Evolutionary conservation across 495 filamentous ascomycete species (phyloP), one percentile per base, ranked within the genome.

Genomic region (Corynascus novoguineensis): DNA sequence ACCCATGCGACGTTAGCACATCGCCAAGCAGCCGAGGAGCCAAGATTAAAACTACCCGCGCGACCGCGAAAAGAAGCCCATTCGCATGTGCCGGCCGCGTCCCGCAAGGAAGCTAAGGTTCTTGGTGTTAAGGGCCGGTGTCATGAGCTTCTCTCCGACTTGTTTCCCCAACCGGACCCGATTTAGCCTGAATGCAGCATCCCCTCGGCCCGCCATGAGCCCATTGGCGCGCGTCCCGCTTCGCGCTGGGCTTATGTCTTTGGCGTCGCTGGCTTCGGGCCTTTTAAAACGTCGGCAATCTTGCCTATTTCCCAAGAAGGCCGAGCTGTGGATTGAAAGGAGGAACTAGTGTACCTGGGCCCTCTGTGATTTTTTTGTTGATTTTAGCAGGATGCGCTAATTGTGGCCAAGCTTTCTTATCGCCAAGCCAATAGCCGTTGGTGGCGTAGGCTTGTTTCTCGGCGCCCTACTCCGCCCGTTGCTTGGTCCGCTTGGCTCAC

Each of bases 111-210:
- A 24, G 9, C 24, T 35, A 50, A 37, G 17, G 29, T 19, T 25
- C 42, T 38, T 12, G 35, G 35, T 14, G 35, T 38, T 14, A 51
- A 38, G 45, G 17, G 45, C 27, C 45, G 14, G 31, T 5, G 6
- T 32, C 44, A 10, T 5, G 1, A 8, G 27, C 27, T 22, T 46
- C 6, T 19, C n/a, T 21, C 21, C 32, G 7, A 17, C 5, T 21
- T 17, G 14, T 9, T n/a, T n/a, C 46, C 45, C 7, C 19, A 47
- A n/a, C 45, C 27, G 25, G 28, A 4, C 12, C 32, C 31, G 19
- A 53, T 53, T 53, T 53, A 53, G 50, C 50, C 50, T 53, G 50
- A 53, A 53, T 53, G 4, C 2, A 21, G 4, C 15, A 19, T 37
- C 37, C 14, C 37, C 37, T 53, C 34, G 50, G 12, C 50, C 50